Conservation (phyloP, 1,284 basidiomycete genomes). For the Stereum hirsutum region DNA sequence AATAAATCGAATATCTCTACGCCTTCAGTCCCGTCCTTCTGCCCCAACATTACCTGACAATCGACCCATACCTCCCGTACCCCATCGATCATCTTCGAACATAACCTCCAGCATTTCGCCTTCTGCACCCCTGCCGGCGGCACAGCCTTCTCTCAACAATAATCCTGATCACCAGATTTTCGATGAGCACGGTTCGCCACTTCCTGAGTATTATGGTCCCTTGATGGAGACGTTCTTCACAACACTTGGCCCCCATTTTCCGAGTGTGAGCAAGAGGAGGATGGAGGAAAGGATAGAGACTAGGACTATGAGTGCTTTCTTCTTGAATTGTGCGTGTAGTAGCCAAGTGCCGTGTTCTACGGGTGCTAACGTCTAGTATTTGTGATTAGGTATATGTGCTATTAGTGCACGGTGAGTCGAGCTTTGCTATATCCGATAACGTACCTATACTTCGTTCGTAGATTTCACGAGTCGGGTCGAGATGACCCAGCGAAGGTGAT, state of each 20-base stretch:
- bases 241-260: slow-evolving; percentile 27
- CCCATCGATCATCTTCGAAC: no score
- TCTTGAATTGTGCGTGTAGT: slow-evolving; percentile 20
- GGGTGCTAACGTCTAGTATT: neutral
- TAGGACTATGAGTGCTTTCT: slow-evolving; percentile 30
- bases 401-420: neutral
- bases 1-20: slow-evolving; percentile 30
- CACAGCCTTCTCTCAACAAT: no score
- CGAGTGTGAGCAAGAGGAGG: slow-evolving; percentile 22
- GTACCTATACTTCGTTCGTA: neutral
- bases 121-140: no score
- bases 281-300: slow-evolving; percentile 26
- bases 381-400: neutral
- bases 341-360: no score
- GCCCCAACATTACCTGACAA: no score
- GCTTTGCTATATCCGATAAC: neutral
- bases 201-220: slow-evolving; percentile 22
- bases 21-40: slow-evolving; percentile 26
- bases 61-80: no score
- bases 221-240: slow-evolving; percentile 27
- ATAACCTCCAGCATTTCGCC: no score
- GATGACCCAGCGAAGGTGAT: slow-evolving; percentile 1
- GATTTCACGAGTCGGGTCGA: neutral
- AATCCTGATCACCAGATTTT: no score
- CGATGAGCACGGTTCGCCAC: slow-evolving; percentile 12